Base-by-base conservation (phyloP, 148 eudicot species). In the Pouteria glomerata region DNA sequence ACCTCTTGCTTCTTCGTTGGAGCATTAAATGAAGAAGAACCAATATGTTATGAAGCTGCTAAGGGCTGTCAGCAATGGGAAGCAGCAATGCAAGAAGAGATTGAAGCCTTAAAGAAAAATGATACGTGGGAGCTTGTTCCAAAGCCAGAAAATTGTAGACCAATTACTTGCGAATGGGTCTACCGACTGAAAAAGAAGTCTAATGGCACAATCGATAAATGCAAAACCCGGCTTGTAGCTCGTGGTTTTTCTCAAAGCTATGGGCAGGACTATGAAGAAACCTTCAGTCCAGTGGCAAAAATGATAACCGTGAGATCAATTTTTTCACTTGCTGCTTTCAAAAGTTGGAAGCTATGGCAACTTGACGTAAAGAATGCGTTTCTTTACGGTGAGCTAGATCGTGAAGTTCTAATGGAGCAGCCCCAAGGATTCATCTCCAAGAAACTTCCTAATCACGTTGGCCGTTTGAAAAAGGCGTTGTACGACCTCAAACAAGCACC, bases 171-270 rank as follows among this genome's bases (percentile, higher is more conserved):
- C 0, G 14, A 57, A 57, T 57, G 62, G 62, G 34, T 26, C 1
- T 57, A 29, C 34, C 6, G n/a, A 34, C 3, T 57, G 35, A 57
- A 57, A 34, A 57, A 57, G 14, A 26, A 21, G 18, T n/a, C 34
- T 26, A 14, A 57, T 26, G 62, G 34, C 33, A 57, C 15, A 5
- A 57, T 57, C 8, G 62, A 57, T 24, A 57, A 5, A 13, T 29
- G 8, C 4, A 57, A 57, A 57, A 3, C 57, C n/a, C 24, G 24
- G 18, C 57, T 52, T 18, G 26, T 66, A 16, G 52, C 69, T 42
- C 33, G 71, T 30, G 58, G 57, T 68, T 68, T 68, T 29, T 68
- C 71, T 68, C 71, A 68, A 12, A 14, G 21, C 6, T 51, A 51
- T 57, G 71, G 71, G 3, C 19, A 30, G 13, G 58, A 68, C 14